Base-by-base conservation (phyloP, 139 green algal species). In the Pleodorina starrii region DNA sequence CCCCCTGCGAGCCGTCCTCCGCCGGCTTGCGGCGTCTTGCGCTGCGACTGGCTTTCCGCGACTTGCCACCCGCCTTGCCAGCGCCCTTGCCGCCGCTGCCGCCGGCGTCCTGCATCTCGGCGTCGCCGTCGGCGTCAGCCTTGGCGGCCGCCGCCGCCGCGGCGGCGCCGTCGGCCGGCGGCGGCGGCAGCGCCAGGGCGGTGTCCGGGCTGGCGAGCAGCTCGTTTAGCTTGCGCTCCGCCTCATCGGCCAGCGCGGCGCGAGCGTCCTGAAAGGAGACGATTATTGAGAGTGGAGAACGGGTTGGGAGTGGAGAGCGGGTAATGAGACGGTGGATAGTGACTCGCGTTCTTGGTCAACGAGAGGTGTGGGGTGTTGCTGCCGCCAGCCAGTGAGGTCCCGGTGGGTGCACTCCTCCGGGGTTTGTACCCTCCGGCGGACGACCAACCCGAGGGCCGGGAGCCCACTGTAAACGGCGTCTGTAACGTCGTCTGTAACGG, bases 151-250 rank as follows among this genome's bases (percentile, higher is more conserved):
- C 38, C 23, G 77, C 50, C 21, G 27, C 42, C 14, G 50, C 19
- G 6, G 35, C 21, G 16, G 32, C 29, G 27, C 10, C 29, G 44
- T 42, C 6, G 60, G 27, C 10, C 29, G 44, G 46, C 6, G 60
- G 60, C 29, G 81, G 29, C 32, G 66, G 43, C n/a, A 80, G 44
- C 32, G 82, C 81, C 42, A 88, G 68, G 0, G 32, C 27, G 1
- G 29, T 71, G 63, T 71, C 82, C 0, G 44, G 25, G 43, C 69
- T 25, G 5, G 44, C n/a, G 5, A 88, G 84, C 35, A 89, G 40
- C 48, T 89, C 84, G 17, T 83, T 48, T 25, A 89, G 51, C 71
- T 48, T 84, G 12, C 50, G 32, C 68, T 89, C 84, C 36, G 51
- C 84, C 7, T 25, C 82, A 35, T 88, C 82, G 25, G 82, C 82